These are phyloP conservation scores for Adenanthera pavonina DNA, from an alignment of 306 rosid genomes.

Conservation along the genomic window DNA sequence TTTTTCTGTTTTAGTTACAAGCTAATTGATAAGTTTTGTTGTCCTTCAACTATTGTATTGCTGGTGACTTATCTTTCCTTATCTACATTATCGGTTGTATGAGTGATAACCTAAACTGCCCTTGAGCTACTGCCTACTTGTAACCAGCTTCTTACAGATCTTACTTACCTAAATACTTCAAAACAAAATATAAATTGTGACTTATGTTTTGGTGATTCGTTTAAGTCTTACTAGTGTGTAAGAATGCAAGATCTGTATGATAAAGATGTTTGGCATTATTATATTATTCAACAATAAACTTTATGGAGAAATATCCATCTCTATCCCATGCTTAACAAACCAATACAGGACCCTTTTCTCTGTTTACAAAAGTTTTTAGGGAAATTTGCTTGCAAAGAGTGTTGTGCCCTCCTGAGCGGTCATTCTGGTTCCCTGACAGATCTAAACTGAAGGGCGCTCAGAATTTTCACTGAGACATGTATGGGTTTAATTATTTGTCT, in stretches of 20 bases:
- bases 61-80: constrained; percentile 23
- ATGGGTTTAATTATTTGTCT: constrained; percentile 15
- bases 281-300: constrained; percentile 24
- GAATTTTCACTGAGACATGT: neutral
- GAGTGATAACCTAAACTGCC: constrained; percentile 27
- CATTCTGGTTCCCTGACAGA: neutral
- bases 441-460: constrained; percentile 6
- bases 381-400: constrained; percentile 10
- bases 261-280: constrained; percentile 19
- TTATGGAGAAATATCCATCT: constrained; percentile 5
- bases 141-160: constrained; percentile 36
- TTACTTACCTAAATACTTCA: constrained; percentile 17
- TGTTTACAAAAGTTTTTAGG: neutral
- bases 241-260: constrained; percentile 22
- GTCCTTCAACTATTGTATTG: constrained; percentile 27
- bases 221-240: constrained; percentile 30
- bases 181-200: constrained; percentile 10
- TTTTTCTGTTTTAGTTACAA: constrained; percentile 9
- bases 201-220: constrained; percentile 18
- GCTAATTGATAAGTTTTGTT: constrained; percentile 36
- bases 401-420: neutral
- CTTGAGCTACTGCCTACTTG: constrained; percentile 22
- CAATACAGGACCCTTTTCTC: constrained; percentile 19
- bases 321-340: constrained; percentile 13
- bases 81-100: constrained; percentile 7